Percentiles rank a stretch among this genome's conserved stretches.
Evolutionary conservation across 192 early-diverging fungal species (phyloP).

Genomic region (Linnemannia exigua): DNA sequence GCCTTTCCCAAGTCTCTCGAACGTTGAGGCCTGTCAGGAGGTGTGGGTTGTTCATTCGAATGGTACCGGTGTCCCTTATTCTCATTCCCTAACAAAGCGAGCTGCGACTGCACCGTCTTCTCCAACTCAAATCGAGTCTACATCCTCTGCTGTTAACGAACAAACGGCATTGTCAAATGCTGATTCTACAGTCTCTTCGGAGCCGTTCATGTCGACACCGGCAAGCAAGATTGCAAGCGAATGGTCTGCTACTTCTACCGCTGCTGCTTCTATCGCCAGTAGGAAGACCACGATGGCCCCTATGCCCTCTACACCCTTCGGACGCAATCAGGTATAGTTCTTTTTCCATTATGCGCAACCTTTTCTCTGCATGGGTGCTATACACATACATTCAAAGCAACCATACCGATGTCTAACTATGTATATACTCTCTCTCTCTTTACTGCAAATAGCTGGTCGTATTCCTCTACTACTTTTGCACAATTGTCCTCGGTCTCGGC

Average conservation of each 20-base stretch:
- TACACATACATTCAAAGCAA: not conserved
- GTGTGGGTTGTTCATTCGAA: slow-evolving; percentile 34
- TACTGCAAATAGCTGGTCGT: not conserved
- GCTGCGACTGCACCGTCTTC: not conserved
- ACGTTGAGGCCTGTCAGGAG: slow-evolving; percentile 45
- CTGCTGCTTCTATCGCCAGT: not conserved
- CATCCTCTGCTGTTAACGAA: not conserved
- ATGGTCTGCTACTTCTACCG: not conserved
- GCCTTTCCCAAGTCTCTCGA: slow-evolving; percentile 47
- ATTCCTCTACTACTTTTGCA: slow-evolving; percentile 29
- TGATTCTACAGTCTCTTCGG: not conserved
- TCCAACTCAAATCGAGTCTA: not conserved
- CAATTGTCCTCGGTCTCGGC: slow-evolving; percentile 22
- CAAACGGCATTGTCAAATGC: not conserved
- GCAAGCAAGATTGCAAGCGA: not conserved
- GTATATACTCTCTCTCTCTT: not conserved
- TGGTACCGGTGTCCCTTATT: not conserved
- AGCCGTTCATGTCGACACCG: not conserved
- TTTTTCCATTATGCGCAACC: not conserved
- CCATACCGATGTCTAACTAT: not conserved
- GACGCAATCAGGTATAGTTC: slow-evolving; percentile 15
- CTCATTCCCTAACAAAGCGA: not conserved
- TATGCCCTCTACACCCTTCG: slow-evolving; percentile 5
- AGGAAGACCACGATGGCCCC: not conserved
- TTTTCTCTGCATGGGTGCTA: not conserved